phyloP scores from a whole-genome alignment of 768 basidiomycete species.

The Coprinopsis marcescibilis region DNA sequence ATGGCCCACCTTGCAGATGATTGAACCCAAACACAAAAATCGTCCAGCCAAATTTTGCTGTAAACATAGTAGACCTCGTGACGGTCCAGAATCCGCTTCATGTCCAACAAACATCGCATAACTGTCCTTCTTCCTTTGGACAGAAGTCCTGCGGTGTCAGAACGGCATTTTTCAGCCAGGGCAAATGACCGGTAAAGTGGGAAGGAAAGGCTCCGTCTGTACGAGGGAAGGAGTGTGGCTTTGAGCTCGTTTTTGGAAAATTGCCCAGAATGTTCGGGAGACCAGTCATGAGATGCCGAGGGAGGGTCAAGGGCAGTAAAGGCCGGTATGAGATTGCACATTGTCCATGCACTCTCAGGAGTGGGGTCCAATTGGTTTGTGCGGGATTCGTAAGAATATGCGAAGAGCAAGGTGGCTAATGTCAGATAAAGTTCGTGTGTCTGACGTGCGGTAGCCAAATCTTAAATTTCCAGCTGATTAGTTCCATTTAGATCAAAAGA shows the following conservation, averaged over 20 bases:
- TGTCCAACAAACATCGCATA: slow-evolving; percentile 61
- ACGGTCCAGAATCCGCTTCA: slow-evolving; percentile 70
- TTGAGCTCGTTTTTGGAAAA: slow-evolving; percentile 44
- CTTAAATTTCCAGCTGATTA: slow-evolving; percentile 29
- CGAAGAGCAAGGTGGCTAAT: slow-evolving; percentile 65
- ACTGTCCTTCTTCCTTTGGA: slow-evolving; percentile 56
- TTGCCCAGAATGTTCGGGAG: neutral
- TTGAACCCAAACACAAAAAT: slow-evolving; percentile 80
- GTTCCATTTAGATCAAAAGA: neutral
- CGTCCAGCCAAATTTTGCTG: slow-evolving; percentile 81
- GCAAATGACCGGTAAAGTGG: slow-evolving; percentile 77
- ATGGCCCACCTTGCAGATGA: slow-evolving; percentile 57
- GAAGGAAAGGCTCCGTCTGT: slow-evolving; percentile 70
- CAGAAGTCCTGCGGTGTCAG: slow-evolving; percentile 57
- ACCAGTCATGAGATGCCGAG: slow-evolving; percentile 14
- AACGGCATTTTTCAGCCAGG: slow-evolving; percentile 61
- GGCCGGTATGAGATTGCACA: slow-evolving; percentile 63
- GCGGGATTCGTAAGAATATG: slow-evolving; percentile 77
- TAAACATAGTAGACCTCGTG: slow-evolving; percentile 89
- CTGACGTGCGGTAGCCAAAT: slow-evolving; percentile 52
- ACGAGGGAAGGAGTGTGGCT: slow-evolving; percentile 52
- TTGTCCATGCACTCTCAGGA: slow-evolving; percentile 85
- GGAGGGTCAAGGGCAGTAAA: slow-evolving; percentile 77
- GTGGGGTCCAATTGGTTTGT: slow-evolving; percentile 78
- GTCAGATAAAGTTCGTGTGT: slow-evolving; percentile 62